Evolutionary conservation across 208 protist genomes (phyloP), one percentile per base, ranked within the genome.

Genomic region (Crithidia brevicula): DNA sequence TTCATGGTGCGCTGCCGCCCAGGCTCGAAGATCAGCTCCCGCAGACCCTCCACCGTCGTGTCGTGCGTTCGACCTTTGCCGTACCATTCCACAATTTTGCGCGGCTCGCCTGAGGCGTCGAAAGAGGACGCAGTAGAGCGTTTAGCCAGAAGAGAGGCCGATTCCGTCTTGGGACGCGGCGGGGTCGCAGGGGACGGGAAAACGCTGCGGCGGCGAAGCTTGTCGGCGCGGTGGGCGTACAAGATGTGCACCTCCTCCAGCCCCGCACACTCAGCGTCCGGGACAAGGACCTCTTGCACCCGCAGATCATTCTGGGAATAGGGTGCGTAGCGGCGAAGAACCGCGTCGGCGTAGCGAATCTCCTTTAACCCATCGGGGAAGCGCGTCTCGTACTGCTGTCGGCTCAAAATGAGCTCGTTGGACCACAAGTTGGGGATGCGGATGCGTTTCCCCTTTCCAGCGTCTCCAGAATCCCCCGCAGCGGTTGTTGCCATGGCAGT

Each of bases 151-250:
- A 69, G 71, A 22, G 61, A 73, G 10, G 58, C 40, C 51, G 64
- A 50, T 36, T 64, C 43, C 15, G 25, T 33, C 23, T 34, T 42
- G 45, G 34, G 36, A 7, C 57, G 56, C 18, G 40, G 42, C 42
- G 34, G 59, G 16, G 36, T 70, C 31, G 13, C 28, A 0, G 28
- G 42, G 28, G 40, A 64, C 28, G 87, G 83, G 52, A 75, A 86
- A 13, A 89, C 31, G 42, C 67, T 81, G 25, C 82, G 70, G 36
- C 83, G 84, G 28, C 81, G 75, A 11, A 97, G 81, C 60, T 93
- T 94, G 72, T 97, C 92, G 7, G 67, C 74, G 42, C 92, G 92
- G 70, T 95, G 86, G 43, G 72, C 69, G 74, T 93, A 97, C 22
- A 94, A 83, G 18, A 87, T 61, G 66, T 95, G 88, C 22, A 86